Percentiles rank a stretch among this genome's conserved stretches.
These are phyloP conservation scores for Paramecium octaurelia DNA, from an alignment of 73 alveolate genomes.

Conservation along the genomic window DNA sequence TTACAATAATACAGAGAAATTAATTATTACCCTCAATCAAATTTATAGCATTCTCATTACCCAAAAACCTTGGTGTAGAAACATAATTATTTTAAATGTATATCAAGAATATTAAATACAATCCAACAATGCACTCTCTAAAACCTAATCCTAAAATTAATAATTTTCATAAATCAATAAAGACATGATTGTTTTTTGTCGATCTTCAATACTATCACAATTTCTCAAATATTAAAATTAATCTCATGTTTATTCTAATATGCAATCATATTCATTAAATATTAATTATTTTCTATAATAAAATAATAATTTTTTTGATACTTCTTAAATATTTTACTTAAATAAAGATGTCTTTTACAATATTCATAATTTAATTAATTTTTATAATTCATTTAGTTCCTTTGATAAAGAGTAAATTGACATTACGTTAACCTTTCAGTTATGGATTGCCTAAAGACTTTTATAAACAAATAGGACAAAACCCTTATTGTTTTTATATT, in stretches of 20 bases:
- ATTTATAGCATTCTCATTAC: too few relatives aligned
- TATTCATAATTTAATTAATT: too few relatives aligned
- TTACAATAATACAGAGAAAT: too few relatives aligned
- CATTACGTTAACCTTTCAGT: too few relatives aligned
- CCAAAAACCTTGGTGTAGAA: too few relatives aligned
- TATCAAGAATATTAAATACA: background rate
- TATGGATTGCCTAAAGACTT: background rate
- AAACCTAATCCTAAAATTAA: background rate
- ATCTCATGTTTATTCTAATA: background rate
- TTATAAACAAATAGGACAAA: background rate
- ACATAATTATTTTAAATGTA: too few relatives aligned
- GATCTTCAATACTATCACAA: conserved; percentile 16
- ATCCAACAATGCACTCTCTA: background rate
- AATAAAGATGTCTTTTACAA: too few relatives aligned
- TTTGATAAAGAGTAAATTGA: background rate
- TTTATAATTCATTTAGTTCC: background rate
- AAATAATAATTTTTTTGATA: too few relatives aligned
- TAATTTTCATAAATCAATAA: background rate
- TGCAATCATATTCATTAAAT: background rate
- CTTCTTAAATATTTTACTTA: too few relatives aligned
- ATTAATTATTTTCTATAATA: background rate
- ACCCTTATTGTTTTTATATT: background rate
- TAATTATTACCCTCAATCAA: too few relatives aligned
- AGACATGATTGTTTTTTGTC: background rate
- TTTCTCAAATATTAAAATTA: background rate